Evolutionary conservation across 148 eudicot genomes (phyloP).

Genomic region (Camellia lanceoleosa): DNA sequence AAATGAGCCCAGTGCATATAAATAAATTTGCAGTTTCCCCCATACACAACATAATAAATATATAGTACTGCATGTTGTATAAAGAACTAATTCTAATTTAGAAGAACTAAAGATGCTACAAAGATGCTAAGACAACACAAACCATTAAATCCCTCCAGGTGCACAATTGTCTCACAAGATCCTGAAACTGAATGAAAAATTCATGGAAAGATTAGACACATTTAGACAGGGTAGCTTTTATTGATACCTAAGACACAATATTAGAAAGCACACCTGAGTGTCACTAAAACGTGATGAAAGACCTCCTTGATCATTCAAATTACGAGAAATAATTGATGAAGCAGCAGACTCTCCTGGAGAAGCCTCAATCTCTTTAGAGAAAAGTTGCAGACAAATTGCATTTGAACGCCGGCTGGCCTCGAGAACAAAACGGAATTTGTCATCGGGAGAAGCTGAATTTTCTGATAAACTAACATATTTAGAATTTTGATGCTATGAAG

Average conservation of each 20-base stretch:
- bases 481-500: conserved; percentile 23
- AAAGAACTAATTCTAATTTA: not conserved
- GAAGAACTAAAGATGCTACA: not conserved
- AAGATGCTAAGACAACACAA: conserved; percentile 22
- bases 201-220: conserved; percentile 6
- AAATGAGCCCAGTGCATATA: conserved; percentile 14
- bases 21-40: not conserved
- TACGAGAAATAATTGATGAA: conserved; percentile 78
- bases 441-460: conserved; percentile 66
- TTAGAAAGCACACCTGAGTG: conserved; percentile 39
- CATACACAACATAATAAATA: not conserved
- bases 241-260: not conserved
- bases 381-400: conserved; percentile 76
- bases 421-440: conserved; percentile 56
- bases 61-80: not conserved
- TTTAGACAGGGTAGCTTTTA: conserved; percentile 11
- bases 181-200: conserved; percentile 55
- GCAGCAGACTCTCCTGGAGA: conserved; percentile 87
- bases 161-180: conserved; percentile 65
- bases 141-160: conserved; percentile 99
- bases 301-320: conserved; percentile 54
- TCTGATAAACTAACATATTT: conserved; percentile 41
- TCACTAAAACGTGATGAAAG: conserved; percentile 14
- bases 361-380: conserved; percentile 69
- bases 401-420: conserved; percentile 88